Evolutionary conservation across 768 basidiomycete genomes (phyloP), one percentile per base, ranked within the genome.

Genomic region (Lactifluus echinatus): DNA sequence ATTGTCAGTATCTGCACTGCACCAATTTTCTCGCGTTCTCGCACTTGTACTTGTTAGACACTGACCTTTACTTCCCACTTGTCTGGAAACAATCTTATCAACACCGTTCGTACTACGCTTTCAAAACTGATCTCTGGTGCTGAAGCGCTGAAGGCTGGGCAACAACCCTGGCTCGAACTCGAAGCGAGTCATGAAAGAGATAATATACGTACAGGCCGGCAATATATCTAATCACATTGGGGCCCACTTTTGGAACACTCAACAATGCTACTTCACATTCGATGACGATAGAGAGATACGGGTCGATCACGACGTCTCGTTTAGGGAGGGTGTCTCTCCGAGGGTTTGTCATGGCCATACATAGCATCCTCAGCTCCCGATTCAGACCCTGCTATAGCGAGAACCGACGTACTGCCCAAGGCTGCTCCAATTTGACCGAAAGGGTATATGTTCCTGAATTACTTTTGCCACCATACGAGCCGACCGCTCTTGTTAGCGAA

Each of bases 221-320:
- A 67, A 74, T 33, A 65, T 79, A 43, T 76, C 87, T 19, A 89
- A 90, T 65, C 82, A 82, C 65, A 69, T 78, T 19, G 87, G 86
- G 45, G 80, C 86, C 0, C 88, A 90, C 64, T 89, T 87, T 63
- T 91, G 87, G 87, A 89, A 89, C 65, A 78, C 85, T 1, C 87
- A 89, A 68, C 84, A 88, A 67, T 76, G 70, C 60, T 89, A 89
- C 67, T 77, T 84, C 62, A 72, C 74, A 0, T 78, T 78, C 58
- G 43, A 43, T 36, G 62, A 49, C 15, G 61, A 59, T 19, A 60
- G 66, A 15, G 75, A 76, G 23, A 64, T 76, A 4, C 55, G 74
- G 31, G 70, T 80, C 36, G 74, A 79, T 55, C 73, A 79, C 64
- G 75, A 76, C 59, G 71, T 85, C 47, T 89, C 87, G 11, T 89